Percentiles rank a stretch among this genome's conserved stretches.
Conservation (phyloP, 2,329 filamentous ascomycete genomes). For the Colletotrichum lupini region DNA sequence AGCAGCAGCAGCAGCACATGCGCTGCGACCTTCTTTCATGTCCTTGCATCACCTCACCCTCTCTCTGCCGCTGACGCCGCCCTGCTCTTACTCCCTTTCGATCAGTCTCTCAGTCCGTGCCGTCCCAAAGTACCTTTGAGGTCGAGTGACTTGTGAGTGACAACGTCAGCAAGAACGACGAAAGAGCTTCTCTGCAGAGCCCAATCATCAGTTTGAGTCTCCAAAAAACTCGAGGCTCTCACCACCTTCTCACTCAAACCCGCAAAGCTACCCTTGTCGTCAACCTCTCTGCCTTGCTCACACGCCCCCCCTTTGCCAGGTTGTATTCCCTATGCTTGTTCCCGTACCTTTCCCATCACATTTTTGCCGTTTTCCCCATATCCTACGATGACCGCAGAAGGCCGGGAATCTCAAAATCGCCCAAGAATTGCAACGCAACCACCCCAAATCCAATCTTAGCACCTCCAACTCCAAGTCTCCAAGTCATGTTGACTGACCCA, state of each 20-base stretch:
- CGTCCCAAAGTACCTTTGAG: constrained; percentile 14
- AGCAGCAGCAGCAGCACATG: constrained; percentile 23
- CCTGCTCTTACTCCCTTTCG: neutral
- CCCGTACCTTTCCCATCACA: constrained; percentile 25
- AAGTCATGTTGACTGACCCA: neutral
- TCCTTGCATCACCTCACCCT: neutral
- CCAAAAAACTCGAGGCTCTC: neutral
- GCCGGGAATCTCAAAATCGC: constrained; percentile 17
- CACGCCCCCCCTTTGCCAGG: constrained; percentile 5
- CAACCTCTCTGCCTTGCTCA: neutral
- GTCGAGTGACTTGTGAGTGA: constrained; percentile 28
- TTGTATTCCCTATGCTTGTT: neutral
- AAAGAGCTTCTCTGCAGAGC: neutral
- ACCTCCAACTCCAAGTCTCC: neutral
- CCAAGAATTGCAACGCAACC: neutral
- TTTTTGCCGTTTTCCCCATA: neutral
- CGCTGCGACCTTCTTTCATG: constrained; percentile 18
- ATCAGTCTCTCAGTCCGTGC: neutral
- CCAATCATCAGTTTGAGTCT: neutral
- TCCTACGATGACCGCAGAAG: constrained; percentile 13
- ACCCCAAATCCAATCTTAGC: neutral
- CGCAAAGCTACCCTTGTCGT: neutral
- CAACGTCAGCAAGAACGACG: neutral
- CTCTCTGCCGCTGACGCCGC: neutral
- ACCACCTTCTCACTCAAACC: neutral